phyloP scores from a whole-genome alignment of 768 basidiomycete species.

The Hydnum rufescens region DNA sequence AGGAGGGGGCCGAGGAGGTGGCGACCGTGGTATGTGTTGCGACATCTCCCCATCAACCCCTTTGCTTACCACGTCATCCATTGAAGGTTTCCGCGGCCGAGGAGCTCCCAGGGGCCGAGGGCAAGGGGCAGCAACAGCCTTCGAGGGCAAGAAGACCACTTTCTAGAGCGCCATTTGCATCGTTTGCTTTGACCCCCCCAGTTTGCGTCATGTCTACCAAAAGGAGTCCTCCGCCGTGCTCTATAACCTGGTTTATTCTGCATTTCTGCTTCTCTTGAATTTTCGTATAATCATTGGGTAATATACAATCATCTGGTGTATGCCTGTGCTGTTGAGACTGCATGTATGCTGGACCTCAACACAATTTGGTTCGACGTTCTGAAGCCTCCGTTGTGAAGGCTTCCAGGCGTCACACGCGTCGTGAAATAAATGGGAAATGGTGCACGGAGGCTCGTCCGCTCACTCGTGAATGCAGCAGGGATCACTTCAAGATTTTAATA shows the following conservation, averaged over 20 bases:
- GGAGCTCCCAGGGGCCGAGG: neutral
- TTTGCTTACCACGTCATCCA: neutral
- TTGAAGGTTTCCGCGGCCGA: neutral
- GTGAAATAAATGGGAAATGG: too few relatives aligned
- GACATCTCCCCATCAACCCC: neutral
- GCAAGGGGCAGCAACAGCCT: neutral
- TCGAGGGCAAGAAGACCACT: conserved; percentile 1
- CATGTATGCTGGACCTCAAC: too few relatives aligned
- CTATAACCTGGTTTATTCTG: neutral
- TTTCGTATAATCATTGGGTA: neutral
- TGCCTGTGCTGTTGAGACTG: too few relatives aligned
- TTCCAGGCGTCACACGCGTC: too few relatives aligned
- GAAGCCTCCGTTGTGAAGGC: too few relatives aligned
- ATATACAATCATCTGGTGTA: too few relatives aligned
- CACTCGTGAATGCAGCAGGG: too few relatives aligned
- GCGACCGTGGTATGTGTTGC: neutral
- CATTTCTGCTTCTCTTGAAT: neutral
- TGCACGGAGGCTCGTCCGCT: too few relatives aligned
- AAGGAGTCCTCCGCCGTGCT: neutral
- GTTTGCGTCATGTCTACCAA: neutral
- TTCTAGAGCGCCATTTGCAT: neutral
- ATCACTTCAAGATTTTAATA: neutral
- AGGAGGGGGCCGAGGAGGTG: conserved; percentile 13
- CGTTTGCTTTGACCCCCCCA: neutral
- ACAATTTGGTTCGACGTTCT: too few relatives aligned